Evolutionary conservation across 257 asterid species (phyloP), one percentile per base, ranked within the genome.

Genomic region (Solanum acaule): DNA sequence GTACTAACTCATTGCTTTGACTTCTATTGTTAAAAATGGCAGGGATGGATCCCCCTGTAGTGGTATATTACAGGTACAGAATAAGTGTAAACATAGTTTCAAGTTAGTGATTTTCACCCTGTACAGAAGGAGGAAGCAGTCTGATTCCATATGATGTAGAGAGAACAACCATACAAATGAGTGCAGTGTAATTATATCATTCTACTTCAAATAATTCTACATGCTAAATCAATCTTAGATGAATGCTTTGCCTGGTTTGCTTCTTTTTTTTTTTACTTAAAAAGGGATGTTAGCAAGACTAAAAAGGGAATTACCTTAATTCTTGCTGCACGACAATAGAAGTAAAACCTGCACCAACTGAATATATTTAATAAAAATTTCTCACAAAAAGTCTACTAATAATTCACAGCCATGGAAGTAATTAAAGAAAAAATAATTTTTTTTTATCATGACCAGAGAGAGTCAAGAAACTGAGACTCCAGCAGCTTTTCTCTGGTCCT

Each of bases 21-120:
- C 29, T 79, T 16, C 56, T 59, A 16, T 63, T 79, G 65, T 67
- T n/a, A 76, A 81, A 87, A 92, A 90, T 86, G 33, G 65, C 94
- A 96, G 99, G 98, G 98, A 27, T 96, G 99, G 99, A 95, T 95
- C 87, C 99, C 98, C 72, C 93, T 96, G n/a, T 96, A 93, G 93
- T 31, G 77, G 91, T 85, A 56, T 91, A 84, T 87, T 70, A 15
- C 67, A 76, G 37, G 35, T 37, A 87, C 42, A 75, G 40, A 38
- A 76, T 38, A 42, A 16, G 59, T 34, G 42, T 44, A 37, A 71
- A 23, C 77, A 37, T 87, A 49, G 38, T 49, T 34, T 72, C 34
- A 16, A 75, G 63, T 72, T 72, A 86, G 76, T 38, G 81, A 25
- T 4, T 86, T 82, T 67, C 42, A 23, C 35, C 85, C 84, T 87